Conservation (phyloP, 257 asterid species). For the Solanum peruvianum region DNA sequence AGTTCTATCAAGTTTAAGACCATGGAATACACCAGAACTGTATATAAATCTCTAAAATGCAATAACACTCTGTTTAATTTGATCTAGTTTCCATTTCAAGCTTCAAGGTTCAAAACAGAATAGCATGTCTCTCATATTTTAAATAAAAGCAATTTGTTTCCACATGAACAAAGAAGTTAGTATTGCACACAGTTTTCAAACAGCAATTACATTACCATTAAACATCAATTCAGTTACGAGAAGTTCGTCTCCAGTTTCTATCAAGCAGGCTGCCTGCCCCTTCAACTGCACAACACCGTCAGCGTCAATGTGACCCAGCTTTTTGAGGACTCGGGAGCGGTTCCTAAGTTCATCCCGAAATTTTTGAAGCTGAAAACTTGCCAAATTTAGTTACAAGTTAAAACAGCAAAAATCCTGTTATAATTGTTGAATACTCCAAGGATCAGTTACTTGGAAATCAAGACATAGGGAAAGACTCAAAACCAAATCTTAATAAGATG, state of each 20-base stretch:
- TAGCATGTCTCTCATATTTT: neutral
- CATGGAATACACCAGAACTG: neutral
- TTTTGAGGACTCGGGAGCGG: slow-evolving; percentile 84
- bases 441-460: neutral
- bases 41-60: neutral
- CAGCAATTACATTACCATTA: slow-evolving; percentile 39
- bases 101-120: neutral
- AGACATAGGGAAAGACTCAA: neutral
- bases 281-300: slow-evolving; percentile 86
- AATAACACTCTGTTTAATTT: neutral
- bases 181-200: neutral
- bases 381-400: neutral
- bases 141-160: neutral
- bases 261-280: slow-evolving; percentile 95
- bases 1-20: neutral
- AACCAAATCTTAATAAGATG: neutral
- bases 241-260: slow-evolving; percentile 97
- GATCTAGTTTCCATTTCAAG: neutral
- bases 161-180: neutral
- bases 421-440: neutral
- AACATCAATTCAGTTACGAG: slow-evolving; percentile 95
- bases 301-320: slow-evolving; percentile 78
- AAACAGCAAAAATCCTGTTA: neutral
- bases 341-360: slow-evolving; percentile 92
- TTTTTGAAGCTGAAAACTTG: slow-evolving; percentile 72